Evolutionary conservation across 805 yeast genomes (phyloP).

Genomic region (Zygosaccharomyces bailii): DNA sequence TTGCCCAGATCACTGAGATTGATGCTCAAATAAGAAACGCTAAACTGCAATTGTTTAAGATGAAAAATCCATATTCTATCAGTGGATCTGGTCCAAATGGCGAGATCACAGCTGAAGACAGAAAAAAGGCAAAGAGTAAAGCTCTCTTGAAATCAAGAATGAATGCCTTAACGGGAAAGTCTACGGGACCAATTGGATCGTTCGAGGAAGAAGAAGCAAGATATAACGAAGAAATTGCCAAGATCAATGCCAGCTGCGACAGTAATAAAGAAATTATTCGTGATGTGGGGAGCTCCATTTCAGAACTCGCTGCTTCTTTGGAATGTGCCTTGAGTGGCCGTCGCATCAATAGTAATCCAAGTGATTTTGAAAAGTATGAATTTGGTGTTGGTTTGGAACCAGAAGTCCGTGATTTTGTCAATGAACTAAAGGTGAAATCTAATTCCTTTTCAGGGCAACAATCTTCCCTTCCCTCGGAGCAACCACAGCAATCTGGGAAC

Average conservation of each 20-base stretch:
- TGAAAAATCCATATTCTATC: conserved; percentile 66
- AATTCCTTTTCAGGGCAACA: background rate
- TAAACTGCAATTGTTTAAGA: conserved; percentile 61
- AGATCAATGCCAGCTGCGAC: conserved; percentile 51
- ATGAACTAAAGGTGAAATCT: conserved; percentile 39
- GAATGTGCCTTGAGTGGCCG: conserved; percentile 33
- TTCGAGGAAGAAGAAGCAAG: conserved; percentile 36
- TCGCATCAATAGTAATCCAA: conserved; percentile 36
- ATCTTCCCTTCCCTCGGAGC: background rate
- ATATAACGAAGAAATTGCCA: conserved; percentile 50
- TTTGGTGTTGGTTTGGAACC: conserved; percentile 72
- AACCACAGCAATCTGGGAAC: background rate
- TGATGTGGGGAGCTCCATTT: conserved; percentile 71
- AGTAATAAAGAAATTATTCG: conserved; percentile 57
- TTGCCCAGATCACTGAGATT: conserved; percentile 56
- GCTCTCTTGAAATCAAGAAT: conserved; percentile 78
- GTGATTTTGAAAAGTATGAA: conserved; percentile 72
- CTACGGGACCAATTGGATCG: conserved; percentile 40
- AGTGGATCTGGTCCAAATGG: conserved; percentile 87
- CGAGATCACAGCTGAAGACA: conserved; percentile 76
- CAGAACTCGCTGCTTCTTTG: conserved; percentile 49
- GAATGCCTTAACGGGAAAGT: conserved; percentile 88
- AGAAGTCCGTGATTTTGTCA: conserved; percentile 62
- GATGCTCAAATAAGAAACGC: conserved; percentile 67
- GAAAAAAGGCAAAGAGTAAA: conserved; percentile 73